Conservation (phyloP, 2,329 filamentous ascomycete genomes). For the Plectosphaerella cucumerina region DNA sequence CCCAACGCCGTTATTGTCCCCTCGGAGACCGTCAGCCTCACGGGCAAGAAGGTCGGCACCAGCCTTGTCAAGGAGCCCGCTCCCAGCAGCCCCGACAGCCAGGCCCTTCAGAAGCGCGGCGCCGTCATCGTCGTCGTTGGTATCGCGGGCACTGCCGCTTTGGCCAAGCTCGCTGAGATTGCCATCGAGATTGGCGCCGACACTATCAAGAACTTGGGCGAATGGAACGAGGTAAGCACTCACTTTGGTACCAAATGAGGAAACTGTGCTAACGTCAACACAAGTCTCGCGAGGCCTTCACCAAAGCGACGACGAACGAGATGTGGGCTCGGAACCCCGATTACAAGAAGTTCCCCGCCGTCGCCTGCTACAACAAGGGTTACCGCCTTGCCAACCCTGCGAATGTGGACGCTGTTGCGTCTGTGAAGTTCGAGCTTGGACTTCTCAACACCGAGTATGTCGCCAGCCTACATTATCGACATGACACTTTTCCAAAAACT, state of each 20-base stretch:
- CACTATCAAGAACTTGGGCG: neutral
- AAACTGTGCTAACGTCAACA: neutral
- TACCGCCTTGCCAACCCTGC: conserved; percentile 8
- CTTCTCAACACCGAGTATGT: conserved; percentile 13
- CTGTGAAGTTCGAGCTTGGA: conserved; percentile 8
- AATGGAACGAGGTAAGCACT: neutral
- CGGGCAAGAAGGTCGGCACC: neutral
- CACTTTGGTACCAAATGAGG: too few species aligned
- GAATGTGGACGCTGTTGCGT: conserved; percentile 4
- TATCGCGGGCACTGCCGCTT: neutral
- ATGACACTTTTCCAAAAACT: too few species aligned
- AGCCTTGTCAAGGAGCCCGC: conserved; percentile 6
- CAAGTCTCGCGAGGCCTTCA: conserved; percentile 13
- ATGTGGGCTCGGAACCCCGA: conserved; percentile 15
- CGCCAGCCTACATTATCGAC: too few species aligned
- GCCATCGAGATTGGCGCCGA: conserved; percentile 1
- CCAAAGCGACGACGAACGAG: conserved; percentile 10
- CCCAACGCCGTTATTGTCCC: too few species aligned
- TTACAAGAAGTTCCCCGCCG: conserved; percentile 7
- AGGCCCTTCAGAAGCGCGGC: too few species aligned
- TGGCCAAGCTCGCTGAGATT: neutral
- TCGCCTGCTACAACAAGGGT: conserved; percentile 14
- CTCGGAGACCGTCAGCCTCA: too few species aligned
- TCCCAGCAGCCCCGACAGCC: conserved; percentile 24
- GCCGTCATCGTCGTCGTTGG: neutral